phyloP scores from a whole-genome alignment of 176 grass and related monocot genomes.

The Metroxylon sagu region DNA sequence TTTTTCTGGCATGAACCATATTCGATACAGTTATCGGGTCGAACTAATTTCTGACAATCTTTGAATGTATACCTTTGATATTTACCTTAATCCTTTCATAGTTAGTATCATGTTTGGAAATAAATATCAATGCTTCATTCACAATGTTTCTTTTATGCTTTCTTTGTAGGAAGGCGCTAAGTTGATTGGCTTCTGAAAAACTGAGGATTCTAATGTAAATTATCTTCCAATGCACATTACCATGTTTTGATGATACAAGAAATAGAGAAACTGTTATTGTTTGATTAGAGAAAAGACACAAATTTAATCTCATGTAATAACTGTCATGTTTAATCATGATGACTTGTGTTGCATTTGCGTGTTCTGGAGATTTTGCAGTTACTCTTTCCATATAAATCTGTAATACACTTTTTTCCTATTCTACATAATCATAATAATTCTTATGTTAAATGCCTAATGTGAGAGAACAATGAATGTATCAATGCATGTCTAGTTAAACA shows the following conservation, averaged over 20 bases:
- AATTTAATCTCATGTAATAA: not conserved
- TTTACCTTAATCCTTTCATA: not conserved
- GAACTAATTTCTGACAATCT: no score
- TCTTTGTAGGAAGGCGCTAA: not conserved
- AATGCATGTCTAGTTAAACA: not conserved
- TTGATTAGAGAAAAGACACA: not conserved
- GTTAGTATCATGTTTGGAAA: not conserved
- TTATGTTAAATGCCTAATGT: not conserved
- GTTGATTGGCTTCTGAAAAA: not conserved
- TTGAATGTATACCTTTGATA: not conserved
- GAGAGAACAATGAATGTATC: not conserved
- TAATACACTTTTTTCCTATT: no score
- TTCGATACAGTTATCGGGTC: no score
- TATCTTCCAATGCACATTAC: not conserved
- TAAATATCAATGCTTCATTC: not conserved
- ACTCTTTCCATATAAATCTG: no score
- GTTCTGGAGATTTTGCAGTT: no score
- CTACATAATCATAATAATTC: no score
- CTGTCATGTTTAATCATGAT: not conserved
- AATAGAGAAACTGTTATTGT: not conserved
- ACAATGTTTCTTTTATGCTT: slow-evolving; percentile 11
- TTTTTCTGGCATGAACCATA: no score
- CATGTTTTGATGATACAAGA: not conserved
- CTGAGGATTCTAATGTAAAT: no score
- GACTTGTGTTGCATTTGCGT: not conserved